Evolutionary conservation across 768 basidiomycete genomes (phyloP), one percentile per base, ranked within the genome.

Genomic region (Ramaria sp.): DNA sequence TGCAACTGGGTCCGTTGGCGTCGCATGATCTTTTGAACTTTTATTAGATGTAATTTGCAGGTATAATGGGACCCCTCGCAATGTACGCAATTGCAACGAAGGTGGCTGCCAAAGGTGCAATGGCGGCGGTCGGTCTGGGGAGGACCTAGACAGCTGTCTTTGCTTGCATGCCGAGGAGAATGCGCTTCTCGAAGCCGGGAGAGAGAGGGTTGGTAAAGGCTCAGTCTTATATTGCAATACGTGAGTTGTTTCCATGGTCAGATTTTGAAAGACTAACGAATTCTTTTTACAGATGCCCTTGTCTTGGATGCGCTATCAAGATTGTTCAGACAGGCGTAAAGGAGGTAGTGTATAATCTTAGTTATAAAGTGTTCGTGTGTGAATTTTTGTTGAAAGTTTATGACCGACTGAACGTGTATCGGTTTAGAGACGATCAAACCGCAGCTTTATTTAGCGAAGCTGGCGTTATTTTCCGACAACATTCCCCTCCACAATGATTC

Each of bases 141-240:
- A 78, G 37, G 71, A 69, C 48, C 69, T 79, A 15, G 75, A 81
- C 48, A 90, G 90, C 64, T 99, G 96, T 62, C 73, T 98, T 2
- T 99, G 96, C 63, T 71, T 99, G 9, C 96, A 99, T 65, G 96
- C 96, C 0, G 96, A 99, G 69, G 96, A 99, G 70, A 99, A 98
- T 63, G 96, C 95, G 0, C 72, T 98, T 13, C 69, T 98, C 1
- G 95, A 98, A 70, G 92, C 92, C 1, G 95, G 96, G 16, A 70
- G 90, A 55, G 96, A 97, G 57, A 74, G 96, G 45, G 78, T 95
- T n/a, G 88, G 87, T 5, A 69, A 73, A 49, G 80, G 83, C 48
- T 79, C 88, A 2, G 86, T 89, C n/a, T 65, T 99, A 13, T 99
- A 98, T 66, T 99, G 96, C 77, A 99, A 99, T 64, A 99, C 96